Conservation (phyloP, 2,329 filamentous ascomycete species). For the Aspergillus jensenii region DNA sequence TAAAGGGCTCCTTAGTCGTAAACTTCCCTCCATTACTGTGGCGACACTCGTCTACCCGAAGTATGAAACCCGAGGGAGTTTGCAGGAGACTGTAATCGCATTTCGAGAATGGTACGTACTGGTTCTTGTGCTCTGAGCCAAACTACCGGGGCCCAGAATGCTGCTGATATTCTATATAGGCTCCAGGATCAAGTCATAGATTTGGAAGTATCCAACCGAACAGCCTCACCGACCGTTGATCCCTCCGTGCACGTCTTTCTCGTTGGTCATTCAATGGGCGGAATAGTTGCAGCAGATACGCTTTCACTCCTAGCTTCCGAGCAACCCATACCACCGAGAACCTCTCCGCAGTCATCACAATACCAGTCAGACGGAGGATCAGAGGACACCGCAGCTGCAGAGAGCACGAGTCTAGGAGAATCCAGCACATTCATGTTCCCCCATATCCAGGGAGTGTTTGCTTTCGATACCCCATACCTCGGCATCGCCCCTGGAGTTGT, state of each 20-base stretch:
- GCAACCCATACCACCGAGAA: conserved; percentile 46
- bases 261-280: conserved; percentile 86
- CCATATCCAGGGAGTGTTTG: conserved; percentile 83
- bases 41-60: conserved; percentile 47
- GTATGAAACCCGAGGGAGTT: conserved; percentile 50
- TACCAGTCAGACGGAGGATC: conserved; percentile 2
- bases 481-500: conserved; percentile 52
- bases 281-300: conserved; percentile 90
- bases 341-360: conserved; percentile 26
- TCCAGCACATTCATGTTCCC: conserved; percentile 75
- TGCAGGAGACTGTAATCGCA: conserved; percentile 45
- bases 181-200: conserved; percentile 91
- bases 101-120: conserved; percentile 49
- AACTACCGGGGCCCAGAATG: not conserved
- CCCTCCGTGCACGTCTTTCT: conserved; percentile 80
- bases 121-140: not conserved
- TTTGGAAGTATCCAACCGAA: conserved; percentile 78
- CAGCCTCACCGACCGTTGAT: conserved; percentile 80
- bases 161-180: conserved; percentile 47
- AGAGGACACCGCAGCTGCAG: conserved; percentile 9
- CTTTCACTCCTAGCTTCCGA: conserved; percentile 73
- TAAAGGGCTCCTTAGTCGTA: conserved; percentile 41
- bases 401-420: conserved; percentile 23
- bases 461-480: conserved; percentile 88
- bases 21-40: conserved; percentile 44